Conservation (phyloP, 768 basidiomycete genomes). For the Tephrocybe rancida region DNA sequence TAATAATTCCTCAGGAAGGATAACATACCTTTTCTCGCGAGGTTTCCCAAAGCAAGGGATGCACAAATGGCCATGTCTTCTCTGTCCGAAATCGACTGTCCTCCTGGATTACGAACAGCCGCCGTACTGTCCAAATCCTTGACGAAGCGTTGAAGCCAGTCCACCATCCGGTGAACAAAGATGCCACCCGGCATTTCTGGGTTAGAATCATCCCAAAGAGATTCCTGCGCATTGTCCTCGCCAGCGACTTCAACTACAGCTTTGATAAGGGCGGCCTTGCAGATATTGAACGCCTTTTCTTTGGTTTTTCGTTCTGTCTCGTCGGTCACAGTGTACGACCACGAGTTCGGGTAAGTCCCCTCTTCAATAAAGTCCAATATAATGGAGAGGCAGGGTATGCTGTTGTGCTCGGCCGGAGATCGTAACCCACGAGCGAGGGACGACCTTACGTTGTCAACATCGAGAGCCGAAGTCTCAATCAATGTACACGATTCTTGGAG, state of each 20-base stretch:
- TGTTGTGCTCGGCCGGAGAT: conserved; percentile 57
- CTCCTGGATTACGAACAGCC: conserved; percentile 27
- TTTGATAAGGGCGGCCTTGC: conserved; percentile 86
- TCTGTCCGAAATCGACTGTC: conserved; percentile 27
- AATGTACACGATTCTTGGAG: conserved; percentile 76
- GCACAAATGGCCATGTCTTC: conserved; percentile 88
- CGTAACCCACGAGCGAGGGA: conserved; percentile 68
- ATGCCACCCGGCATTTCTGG: conserved; percentile 61
- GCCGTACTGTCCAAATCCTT: conserved; percentile 33
- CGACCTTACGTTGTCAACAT: conserved; percentile 75
- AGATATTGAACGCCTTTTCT: conserved; percentile 75
- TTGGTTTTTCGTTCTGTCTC: conserved; percentile 58
- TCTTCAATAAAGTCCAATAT: conserved; percentile 78
- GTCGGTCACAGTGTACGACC: conserved; percentile 48
- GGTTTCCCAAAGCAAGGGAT: conserved; percentile 79
- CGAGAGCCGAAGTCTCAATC: conserved; percentile 77
- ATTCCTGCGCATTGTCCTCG: conserved; percentile 76
- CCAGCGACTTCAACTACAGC: conserved; percentile 85
- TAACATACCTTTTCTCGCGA: conserved; percentile 70
- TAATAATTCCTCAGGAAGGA: not conserved
- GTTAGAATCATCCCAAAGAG: conserved; percentile 73
- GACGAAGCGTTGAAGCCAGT: conserved; percentile 70
- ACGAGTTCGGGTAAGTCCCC: conserved; percentile 67
- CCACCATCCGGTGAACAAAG: conserved; percentile 73
- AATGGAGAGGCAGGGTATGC: conserved; percentile 57